These are phyloP conservation scores for Cladophialophora carrionii DNA, from an alignment of 2,329 filamentous ascomycete genomes.

Conservation along the genomic window DNA sequence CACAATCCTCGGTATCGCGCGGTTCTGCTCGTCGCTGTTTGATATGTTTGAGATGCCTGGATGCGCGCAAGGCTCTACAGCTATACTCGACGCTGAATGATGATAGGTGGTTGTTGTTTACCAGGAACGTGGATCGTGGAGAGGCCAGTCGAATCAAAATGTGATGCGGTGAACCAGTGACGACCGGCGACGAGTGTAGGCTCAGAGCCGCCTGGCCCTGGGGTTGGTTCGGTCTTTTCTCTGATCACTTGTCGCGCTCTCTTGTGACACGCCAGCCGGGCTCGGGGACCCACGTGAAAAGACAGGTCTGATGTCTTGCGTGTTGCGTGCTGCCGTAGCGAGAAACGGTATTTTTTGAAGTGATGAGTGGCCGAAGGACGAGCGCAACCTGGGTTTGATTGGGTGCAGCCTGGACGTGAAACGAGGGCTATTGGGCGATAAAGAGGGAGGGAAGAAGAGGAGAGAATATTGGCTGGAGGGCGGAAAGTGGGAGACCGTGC, in stretches of 20 bases:
- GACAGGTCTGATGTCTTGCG: slow-evolving; percentile 23
- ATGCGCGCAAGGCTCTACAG: slow-evolving; percentile 27
- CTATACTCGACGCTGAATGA: slow-evolving; percentile 19
- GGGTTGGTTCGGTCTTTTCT: slow-evolving; percentile 24
- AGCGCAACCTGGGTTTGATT: slow-evolving; percentile 32
- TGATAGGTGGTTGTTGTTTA: slow-evolving; percentile 34
- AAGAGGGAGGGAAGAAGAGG: slow-evolving; percentile 28
- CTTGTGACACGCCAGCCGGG: slow-evolving; percentile 4
- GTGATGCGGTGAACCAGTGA: slow-evolving; percentile 19
- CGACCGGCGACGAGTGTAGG: slow-evolving; percentile 10
- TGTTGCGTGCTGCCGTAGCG: slow-evolving; percentile 17
- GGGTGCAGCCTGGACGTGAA: slow-evolving; percentile 31
- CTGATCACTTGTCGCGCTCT: slow-evolving; percentile 3
- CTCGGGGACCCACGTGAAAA: slow-evolving; percentile 26
- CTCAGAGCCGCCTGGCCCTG: slow-evolving; percentile 19
- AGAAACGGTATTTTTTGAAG: slow-evolving; percentile 16
- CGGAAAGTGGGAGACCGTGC: slow-evolving; percentile 3
- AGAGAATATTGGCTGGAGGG: slow-evolving; percentile 22
- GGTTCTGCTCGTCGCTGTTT: not conserved
- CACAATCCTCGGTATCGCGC: not conserved
- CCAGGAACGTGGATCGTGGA: slow-evolving; percentile 31
- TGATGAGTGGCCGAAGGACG: slow-evolving; percentile 24
- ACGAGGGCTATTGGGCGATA: slow-evolving; percentile 34
- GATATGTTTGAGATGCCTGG: slow-evolving; percentile 4
- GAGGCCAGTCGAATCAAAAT: slow-evolving; percentile 33